Base-by-base conservation (phyloP, 75 land plant species). In the Selaginella tamariscina region DNA sequence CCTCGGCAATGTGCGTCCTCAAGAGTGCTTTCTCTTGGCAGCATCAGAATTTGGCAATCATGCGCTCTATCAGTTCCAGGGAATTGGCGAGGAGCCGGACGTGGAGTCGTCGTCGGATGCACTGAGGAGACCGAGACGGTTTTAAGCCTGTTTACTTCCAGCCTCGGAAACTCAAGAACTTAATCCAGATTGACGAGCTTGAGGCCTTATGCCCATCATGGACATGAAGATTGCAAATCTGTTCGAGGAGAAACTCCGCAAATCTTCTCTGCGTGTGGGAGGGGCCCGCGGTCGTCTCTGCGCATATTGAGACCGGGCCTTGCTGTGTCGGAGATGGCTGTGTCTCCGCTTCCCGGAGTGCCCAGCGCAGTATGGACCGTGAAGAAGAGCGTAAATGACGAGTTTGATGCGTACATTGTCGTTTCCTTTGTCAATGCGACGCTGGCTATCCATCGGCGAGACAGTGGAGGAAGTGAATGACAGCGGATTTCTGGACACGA, bases 331-430 rank as follows among this genome's bases (percentile, higher is more conserved):
- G 99, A 95, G 72, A 95, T 95, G 99, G 99, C 96, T 30, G 96
- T 90, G 1, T 90, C 99, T 21, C 84, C 82, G 69, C 85, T 95
- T 56, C 99, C 99, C 30, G 99, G 92, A 71, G 81, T 87, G 8
- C 88, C 99, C 8, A 95, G 86, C 85, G 99, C 99, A 23, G 99
- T 90, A 30, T 95, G 99, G 99, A 95, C 99, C 18, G 99, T 95
- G 18, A 95, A 95, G 76, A 95, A 87, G 82, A 87, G 84, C 75
- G 84, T 82, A 0, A 83, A 67, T 59, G 99, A 95, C 71, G 99
- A 87, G 72, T 95, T 90, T 82, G 99, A 95, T 85, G 99, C 99
- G 0, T 95, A 95, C 59, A 95, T 95, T 78, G 99, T 95, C 67
- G 99, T 95, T 27, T 95, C 99, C 0, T 95, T 95, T 71, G 79